Evolutionary conservation across 352 stramenopile species (phyloP).

Genomic region (Blastocystis sp.): DNA sequence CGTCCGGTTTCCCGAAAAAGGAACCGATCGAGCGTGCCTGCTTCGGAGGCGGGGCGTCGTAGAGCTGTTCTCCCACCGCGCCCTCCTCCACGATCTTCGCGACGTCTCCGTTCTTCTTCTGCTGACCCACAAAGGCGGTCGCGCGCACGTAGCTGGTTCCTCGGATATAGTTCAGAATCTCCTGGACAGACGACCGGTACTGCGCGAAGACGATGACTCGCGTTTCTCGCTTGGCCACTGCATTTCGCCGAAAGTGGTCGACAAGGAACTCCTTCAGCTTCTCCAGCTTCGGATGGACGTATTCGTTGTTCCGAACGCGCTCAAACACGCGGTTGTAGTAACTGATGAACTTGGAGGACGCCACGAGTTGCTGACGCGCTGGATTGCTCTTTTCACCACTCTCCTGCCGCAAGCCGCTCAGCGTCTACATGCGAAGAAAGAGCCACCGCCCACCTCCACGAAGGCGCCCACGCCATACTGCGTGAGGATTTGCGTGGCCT

Average conservation of each 20-base stretch:
- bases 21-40: not conserved
- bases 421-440: conserved; percentile 1
- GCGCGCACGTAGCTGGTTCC: conserved; percentile 48
- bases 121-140: conserved; percentile 82
- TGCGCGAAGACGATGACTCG: conserved; percentile 94
- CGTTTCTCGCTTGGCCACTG: conserved; percentile 64
- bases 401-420: not conserved
- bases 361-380: not conserved
- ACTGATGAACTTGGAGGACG: not conserved
- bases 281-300: conserved; percentile 70
- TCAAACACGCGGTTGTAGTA: conserved; percentile 38
- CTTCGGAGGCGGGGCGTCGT: not conserved
- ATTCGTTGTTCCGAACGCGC: not conserved
- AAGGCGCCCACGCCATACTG: conserved; percentile 37
- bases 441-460: not conserved
- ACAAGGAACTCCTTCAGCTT: conserved; percentile 69
- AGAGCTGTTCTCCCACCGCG: not conserved
- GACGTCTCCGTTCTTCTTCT: conserved; percentile 58
- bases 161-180: conserved; percentile 71
- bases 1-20: not conserved
- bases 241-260: conserved; percentile 67
- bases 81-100: not conserved
- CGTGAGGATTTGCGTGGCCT: not conserved
- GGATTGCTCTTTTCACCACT: not conserved
- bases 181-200: conserved; percentile 80